Base-by-base conservation (phyloP, 2,329 filamentous ascomycete species). In the Pseudocercospora macadamiae region DNA sequence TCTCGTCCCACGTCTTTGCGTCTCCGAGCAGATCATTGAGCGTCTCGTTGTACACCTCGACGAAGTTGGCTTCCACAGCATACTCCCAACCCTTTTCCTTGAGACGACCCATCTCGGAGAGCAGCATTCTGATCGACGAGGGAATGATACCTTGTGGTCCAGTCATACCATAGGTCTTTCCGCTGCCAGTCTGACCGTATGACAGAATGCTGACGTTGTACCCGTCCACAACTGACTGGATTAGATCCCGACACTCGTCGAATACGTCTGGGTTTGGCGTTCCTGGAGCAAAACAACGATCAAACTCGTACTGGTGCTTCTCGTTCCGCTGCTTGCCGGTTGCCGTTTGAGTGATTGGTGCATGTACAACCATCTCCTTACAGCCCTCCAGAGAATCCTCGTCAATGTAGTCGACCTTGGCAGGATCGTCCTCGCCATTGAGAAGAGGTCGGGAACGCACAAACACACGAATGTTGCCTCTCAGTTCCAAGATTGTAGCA, bases 121-220 rank as follows among this genome's bases (percentile, higher is more conserved):
- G 97, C 64, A 99, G 96, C 80, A 97, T 93, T 65, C 90, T 86
- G 6, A 96, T 95, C 2, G 95, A 93, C 6, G 89, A 86, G 1
- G 95, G 93, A 59, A 99, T 99, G 89, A 99, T 97, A 66, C 95
- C 95, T 68, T 97, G 91, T 1, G 80, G 76, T 0, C 88, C 89
- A 8, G 90, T 96, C 95, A 99, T 99, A 3, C 95, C 97, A 72
- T 89, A 90, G 0, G 95, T 99, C 81, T 99, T 99, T 60, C 95
- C 95, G 16, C 93, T 95, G 3, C 95, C 95, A 0, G 95, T 99
- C 75, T 99, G 95, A 42, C 95, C 95, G 71, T 99, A 99, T 72
- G 93, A 97, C 77, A 99, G 96, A 63, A 99, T 97, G 76, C 93
- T 97, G 52, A 99, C 95, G 67, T 97, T 99, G 79, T 96, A 99